These are phyloP conservation scores for Cadophora gregata DNA, from an alignment of 2,329 filamentous ascomycete genomes.

Conservation along the genomic window DNA sequence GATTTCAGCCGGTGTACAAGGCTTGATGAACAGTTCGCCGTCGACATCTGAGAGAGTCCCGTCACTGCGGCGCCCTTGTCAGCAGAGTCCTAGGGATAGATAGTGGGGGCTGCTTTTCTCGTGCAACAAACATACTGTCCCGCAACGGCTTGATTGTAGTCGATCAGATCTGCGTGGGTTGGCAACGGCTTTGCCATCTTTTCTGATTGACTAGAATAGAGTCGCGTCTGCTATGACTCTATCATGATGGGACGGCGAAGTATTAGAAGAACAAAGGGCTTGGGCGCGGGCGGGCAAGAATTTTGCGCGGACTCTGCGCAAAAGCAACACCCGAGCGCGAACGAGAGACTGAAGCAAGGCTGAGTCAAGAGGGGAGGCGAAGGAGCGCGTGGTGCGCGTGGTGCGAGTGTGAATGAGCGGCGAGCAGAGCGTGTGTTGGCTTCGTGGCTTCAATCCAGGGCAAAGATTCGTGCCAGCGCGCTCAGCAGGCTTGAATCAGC, in stretches of 20 bases:
- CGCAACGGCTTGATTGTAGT: slow-evolving; percentile 78
- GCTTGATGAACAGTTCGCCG: slow-evolving; percentile 91
- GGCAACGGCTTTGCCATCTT: slow-evolving; percentile 51
- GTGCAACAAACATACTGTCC: slow-evolving; percentile 76
- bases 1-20: slow-evolving; percentile 85
- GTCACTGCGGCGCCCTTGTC: slow-evolving; percentile 63
- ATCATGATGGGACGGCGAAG: slow-evolving; percentile 41
- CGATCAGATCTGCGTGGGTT: slow-evolving; percentile 60
- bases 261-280: slow-evolving; percentile 30
- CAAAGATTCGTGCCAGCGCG: slow-evolving; percentile 12
- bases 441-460: slow-evolving; percentile 33
- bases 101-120: slow-evolving; percentile 11
- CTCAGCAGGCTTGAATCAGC: slow-evolving; percentile 19
- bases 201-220: slow-evolving; percentile 35
- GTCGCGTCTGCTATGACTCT: slow-evolving; percentile 40
- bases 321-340: slow-evolving; percentile 23
- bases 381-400: slow-evolving; percentile 1
- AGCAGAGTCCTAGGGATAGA: slow-evolving; percentile 23
- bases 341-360: slow-evolving; percentile 27
- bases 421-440: slow-evolving; percentile 17
- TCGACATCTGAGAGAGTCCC: slow-evolving; percentile 85
- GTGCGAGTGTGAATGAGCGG: no score
- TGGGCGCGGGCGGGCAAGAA: slow-evolving; percentile 21
- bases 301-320: slow-evolving; percentile 23
- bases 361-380: slow-evolving; percentile 28